Evolutionary conservation across 352 stramenopile genomes (phyloP).

Genomic region (Globisporangium perplexum): DNA sequence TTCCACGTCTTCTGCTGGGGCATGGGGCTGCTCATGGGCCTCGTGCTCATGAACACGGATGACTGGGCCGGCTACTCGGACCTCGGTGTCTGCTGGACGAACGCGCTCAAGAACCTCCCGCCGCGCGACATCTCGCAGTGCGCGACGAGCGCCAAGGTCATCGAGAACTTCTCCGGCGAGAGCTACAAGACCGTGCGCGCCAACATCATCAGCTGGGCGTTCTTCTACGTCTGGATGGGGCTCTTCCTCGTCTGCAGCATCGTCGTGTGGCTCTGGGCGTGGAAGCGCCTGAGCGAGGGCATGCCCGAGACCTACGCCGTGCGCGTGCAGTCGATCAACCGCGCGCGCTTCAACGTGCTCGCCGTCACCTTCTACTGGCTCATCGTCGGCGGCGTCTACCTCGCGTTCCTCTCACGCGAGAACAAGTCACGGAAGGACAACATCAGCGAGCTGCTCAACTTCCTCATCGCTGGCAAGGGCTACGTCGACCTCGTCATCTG

Average conservation of each 20-base stretch:
- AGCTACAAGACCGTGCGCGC: constrained; percentile 71
- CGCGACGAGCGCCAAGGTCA: constrained; percentile 27
- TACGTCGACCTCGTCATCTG: constrained; percentile 89
- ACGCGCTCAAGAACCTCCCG: constrained; percentile 63
- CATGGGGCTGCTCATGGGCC: constrained; percentile 42
- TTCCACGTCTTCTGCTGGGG: constrained; percentile 88
- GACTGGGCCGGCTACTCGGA: constrained; percentile 86
- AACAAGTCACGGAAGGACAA: constrained; percentile 47
- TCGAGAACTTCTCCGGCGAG: constrained; percentile 55
- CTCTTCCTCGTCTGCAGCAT: constrained; percentile 80
- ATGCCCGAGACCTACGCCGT: constrained; percentile 87
- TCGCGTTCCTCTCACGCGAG: constrained; percentile 58
- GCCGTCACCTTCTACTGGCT: constrained; percentile 88
- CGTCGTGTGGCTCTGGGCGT: constrained; percentile 80
- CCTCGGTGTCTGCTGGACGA: constrained; percentile 84
- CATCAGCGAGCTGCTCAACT: constrained; percentile 78
- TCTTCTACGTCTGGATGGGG: constrained; percentile 87
- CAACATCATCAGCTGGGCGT: constrained; percentile 84
- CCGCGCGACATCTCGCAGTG: constrained; percentile 28
- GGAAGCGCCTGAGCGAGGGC: constrained; percentile 80
- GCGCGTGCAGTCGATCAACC: constrained; percentile 82
- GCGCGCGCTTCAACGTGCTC: constrained; percentile 83
- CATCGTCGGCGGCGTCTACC: constrained; percentile 72
- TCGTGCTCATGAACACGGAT: constrained; percentile 64
- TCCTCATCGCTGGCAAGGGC: constrained; percentile 81